Base-by-base conservation (phyloP, 2,329 filamentous ascomycete genomes). In the Colletotrichum tropicale region DNA sequence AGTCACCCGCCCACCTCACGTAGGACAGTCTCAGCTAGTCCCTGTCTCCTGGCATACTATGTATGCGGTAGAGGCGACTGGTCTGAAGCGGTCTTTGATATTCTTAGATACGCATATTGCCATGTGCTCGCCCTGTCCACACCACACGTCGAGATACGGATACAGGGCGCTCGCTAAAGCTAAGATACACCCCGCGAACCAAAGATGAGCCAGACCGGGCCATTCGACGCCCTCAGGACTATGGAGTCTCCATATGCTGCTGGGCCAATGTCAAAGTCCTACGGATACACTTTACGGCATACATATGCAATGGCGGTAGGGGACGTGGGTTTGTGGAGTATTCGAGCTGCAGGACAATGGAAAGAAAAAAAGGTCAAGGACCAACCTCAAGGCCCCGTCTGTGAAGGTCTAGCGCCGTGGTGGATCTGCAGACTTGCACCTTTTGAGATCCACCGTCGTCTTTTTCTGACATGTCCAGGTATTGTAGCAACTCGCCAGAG, bases 1-100 rank as follows among this genome's bases (percentile, higher is more conserved):
- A 68, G 72, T 75, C 62, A 72, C 38, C 61, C 48, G 69, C 62
- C 69, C 69, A 75, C 55, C 69, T 67, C 69, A 75, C 55, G 73
- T 66, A 72, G 32, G 61, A 75, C 64, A 30, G 64, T 73, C 34
- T 68, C 70, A 60, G 62, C 56, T 64, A 68, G 69, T 48, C 68
- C 68, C 69, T 52, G 70, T 34, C 66, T 75, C 56, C 34, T 34
- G 38, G 56, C 56, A 74, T 48, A 48, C 43, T 48, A 48, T 18
- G 43, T 48, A n/a, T 48, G 43, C 43, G 18, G 43, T n/a, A 28
- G 18, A 34, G 16, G 13, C 9, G 15, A 66, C 18, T 16, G 34
- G n/a, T 16, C 43, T 13, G 32, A 26, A 21, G 38, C 30, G 38
- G 21, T 60, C 21, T 58, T n/a, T 61, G 60, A 56, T 64, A 68